These are phyloP conservation scores for Scenedesmus sp. DNA, from an alignment of 163 green algal species.

Conservation along the genomic window DNA sequence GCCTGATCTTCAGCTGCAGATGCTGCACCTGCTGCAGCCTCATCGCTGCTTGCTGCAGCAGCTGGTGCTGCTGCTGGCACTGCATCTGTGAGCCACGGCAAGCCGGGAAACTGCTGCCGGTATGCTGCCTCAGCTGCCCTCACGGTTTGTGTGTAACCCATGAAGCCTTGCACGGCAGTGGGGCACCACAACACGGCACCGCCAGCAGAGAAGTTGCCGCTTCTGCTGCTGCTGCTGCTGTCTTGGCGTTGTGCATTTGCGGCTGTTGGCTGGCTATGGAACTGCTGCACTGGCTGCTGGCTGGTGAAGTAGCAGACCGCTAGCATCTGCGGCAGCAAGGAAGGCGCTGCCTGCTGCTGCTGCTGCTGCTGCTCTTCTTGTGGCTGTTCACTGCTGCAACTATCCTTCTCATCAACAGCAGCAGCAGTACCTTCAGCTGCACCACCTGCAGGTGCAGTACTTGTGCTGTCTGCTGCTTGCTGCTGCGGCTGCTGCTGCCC, in stretches of 20 bases:
- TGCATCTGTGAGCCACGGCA: slow-evolving; percentile 45
- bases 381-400: neutral
- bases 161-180: neutral
- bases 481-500: neutral
- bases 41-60: neutral
- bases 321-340: slow-evolving; percentile 1
- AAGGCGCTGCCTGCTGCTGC: neutral
- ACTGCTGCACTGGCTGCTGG: neutral
- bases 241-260: neutral
- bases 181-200: slow-evolving; percentile 35
- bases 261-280: neutral
- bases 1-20: neutral
- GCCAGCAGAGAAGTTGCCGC: neutral
- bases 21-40: neutral
- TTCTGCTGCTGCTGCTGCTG: slow-evolving; percentile 34
- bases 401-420: neutral
- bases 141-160: neutral
- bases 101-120: slow-evolving; percentile 24
- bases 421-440: neutral
- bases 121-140: slow-evolving; percentile 23
- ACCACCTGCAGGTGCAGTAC: neutral
- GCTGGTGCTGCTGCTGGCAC: neutral
- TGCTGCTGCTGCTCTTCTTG: neutral
- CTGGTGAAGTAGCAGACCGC: slow-evolving; percentile 33
- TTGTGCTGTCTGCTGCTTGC: neutral